Base-by-base conservation (phyloP, 768 basidiomycete species). In the Boletus insuetus region DNA sequence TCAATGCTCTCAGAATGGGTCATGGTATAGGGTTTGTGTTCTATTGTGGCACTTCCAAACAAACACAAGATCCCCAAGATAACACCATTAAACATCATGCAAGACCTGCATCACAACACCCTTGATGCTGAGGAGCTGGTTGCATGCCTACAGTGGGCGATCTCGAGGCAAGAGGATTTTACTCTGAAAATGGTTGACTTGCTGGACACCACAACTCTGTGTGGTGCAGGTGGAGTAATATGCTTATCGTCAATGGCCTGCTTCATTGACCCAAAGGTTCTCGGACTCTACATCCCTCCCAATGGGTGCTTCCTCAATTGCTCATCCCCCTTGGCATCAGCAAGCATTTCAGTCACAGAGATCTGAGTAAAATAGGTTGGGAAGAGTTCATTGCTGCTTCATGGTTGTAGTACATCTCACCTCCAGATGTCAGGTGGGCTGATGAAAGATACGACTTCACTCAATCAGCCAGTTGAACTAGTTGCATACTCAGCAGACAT, bases 61-160 rank as follows among this genome's bases (percentile, higher is more conserved):
- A 74, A 82, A 24, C 81, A 80, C 6, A 72, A 93, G 69, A 77
- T 98, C 20, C 82, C 82, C 54, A 74, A 82, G 8, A 86, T 95
- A 52, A 80, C 81, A 0, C 87, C 93, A 60, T 76, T 79, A 22
- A 94, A 97, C 68, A 86, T 97, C 16, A 71, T 96, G 46, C 72
- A 76, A 32, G 90, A 94, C 65, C 76, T 98, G 13, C 79, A 79
- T 10, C 67, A 77, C 1, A 75, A 87, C 14, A 84, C 94, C 3
- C 75, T 98, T 35, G 65, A 72, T 6, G 81, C 87, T 60, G 69
- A 74, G 12, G 91, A 97, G 68, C 85, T 89, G 72, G 69, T 86
- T 13, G 84, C 83, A 3, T 92, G 89, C 67, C 73, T 97, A 61
- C 81, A 81, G 95, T 92, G 92, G 89, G 73, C 79, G 41, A 63